A percentile compares a stretch with the other conserved stretches of the same genome.
phyloP scores from a whole-genome alignment of 2,329 filamentous ascomycete species.

The Madurella fahalii region DNA sequence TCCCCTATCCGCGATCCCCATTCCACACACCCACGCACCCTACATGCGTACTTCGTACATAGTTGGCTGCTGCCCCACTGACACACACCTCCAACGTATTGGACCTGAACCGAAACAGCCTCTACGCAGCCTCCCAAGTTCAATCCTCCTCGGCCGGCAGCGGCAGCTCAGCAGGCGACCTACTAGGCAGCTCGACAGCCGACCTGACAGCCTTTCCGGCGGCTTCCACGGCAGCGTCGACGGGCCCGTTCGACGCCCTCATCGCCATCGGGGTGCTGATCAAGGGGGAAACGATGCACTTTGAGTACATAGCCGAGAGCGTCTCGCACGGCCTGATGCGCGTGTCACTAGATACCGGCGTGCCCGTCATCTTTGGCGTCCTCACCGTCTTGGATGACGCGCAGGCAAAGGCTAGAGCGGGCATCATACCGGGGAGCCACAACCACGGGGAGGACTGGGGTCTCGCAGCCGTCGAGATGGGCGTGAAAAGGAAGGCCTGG shows the following conservation, averaged over 20 bases:
- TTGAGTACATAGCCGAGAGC: constrained; percentile 94
- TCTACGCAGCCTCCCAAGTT: constrained; percentile 82
- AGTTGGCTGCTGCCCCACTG: not conserved
- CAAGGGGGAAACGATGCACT: constrained; percentile 99
- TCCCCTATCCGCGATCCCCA: constrained; percentile 1
- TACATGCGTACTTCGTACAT: not conserved
- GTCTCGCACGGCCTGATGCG: constrained; percentile 92
- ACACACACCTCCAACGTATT: constrained; percentile 8
- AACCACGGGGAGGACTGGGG: constrained; percentile 99
- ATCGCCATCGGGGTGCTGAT: constrained; percentile 95
- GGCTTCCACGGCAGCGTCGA: constrained; percentile 36
- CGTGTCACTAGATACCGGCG: constrained; percentile 80
- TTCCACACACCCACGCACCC: not conserved
- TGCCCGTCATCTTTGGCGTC: constrained; percentile 88
- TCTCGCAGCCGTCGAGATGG: constrained; percentile 87
- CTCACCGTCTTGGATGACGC: constrained; percentile 85
- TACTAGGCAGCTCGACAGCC: constrained; percentile 64
- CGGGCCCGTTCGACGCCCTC: constrained; percentile 80
- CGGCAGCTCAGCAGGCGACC: constrained; percentile 67
- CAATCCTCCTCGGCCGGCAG: constrained; percentile 65
- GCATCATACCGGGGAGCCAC: constrained; percentile 64
- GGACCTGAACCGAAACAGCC: constrained; percentile 42
- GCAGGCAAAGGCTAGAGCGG: constrained; percentile 81
- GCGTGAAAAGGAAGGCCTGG: constrained; percentile 82
- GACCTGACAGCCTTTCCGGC: constrained; percentile 56